Conservation (phyloP, 352 stramenopile genomes). For the Globisporangium cylindrosporum region DNA sequence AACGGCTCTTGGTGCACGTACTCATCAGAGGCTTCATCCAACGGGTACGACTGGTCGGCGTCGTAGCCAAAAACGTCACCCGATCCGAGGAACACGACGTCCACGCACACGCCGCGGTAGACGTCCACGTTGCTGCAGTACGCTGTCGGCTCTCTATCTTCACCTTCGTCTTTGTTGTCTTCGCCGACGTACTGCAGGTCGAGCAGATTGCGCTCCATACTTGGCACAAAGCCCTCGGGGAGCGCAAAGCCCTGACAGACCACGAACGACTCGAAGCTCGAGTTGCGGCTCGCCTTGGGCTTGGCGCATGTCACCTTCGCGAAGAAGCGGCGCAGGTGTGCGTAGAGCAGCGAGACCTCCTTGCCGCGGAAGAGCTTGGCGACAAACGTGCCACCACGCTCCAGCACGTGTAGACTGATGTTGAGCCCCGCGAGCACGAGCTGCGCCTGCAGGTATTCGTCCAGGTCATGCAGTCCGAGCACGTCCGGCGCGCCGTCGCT, state of each 20-base stretch:
- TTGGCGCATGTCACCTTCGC: constrained; percentile 73
- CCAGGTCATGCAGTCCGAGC: constrained; percentile 74
- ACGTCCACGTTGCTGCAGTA: constrained; percentile 31
- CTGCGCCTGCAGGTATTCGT: constrained; percentile 82
- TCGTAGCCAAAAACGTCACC: constrained; percentile 80
- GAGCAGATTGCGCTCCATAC: constrained; percentile 71
- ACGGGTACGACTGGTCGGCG: constrained; percentile 80
- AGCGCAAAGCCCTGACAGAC: constrained; percentile 69
- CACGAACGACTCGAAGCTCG: constrained; percentile 82
- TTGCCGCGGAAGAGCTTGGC: constrained; percentile 87
- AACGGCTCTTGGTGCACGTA: constrained; percentile 77
- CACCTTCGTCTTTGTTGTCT: constrained; percentile 23
- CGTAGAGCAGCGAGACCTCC: constrained; percentile 70
- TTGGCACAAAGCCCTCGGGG: constrained; percentile 42
- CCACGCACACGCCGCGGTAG: constrained; percentile 45
- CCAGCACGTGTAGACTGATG: constrained; percentile 76
- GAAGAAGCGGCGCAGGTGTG: constrained; percentile 73
- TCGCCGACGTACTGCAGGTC: constrained; percentile 62
- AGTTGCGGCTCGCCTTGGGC: constrained; percentile 83
- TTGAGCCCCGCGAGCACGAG: constrained; percentile 78
- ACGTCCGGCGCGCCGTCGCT: constrained; percentile 99
- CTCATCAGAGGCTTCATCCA: constrained; percentile 26
- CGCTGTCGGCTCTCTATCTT: constrained; percentile 19
- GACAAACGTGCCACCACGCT: constrained; percentile 71
- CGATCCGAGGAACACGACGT: constrained; percentile 68